Conservation (phyloP, 2,329 filamentous ascomycete species). For the Neurospora crassa region DNA sequence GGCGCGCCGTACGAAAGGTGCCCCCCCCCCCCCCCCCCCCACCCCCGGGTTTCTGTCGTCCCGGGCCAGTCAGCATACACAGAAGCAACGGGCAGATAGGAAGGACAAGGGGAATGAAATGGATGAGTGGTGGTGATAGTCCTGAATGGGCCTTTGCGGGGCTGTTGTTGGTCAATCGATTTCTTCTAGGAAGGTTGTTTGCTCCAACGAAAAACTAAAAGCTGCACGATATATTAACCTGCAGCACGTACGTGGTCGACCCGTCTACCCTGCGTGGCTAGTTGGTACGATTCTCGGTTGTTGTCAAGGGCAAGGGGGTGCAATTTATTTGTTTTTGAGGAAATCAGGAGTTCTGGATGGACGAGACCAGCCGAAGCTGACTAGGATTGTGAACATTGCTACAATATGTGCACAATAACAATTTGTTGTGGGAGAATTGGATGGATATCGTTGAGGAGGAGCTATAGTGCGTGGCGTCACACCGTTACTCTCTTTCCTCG, state of each 20-base stretch:
- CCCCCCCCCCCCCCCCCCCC: background rate
- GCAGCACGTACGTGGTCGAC: constrained; percentile 8
- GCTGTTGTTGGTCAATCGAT: background rate
- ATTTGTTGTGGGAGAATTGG: background rate
- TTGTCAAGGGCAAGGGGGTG: background rate
- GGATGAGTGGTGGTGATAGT: background rate
- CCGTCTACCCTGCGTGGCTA: background rate
- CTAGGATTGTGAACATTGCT: background rate
- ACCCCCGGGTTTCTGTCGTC: background rate
- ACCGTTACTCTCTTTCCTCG: background rate
- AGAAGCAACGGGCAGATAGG: background rate
- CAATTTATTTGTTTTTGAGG: background rate
- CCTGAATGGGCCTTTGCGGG: background rate
- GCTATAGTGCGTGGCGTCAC: background rate
- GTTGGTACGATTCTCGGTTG: background rate
- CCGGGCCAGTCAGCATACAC: background rate
- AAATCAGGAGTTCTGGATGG: background rate
- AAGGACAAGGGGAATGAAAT: constrained; percentile 4
- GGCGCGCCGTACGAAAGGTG: background rate
- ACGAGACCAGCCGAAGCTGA: background rate
- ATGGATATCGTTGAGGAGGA: background rate
- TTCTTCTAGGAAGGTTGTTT: constrained; percentile 6
- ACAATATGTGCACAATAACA: background rate
- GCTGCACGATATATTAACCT: constrained; percentile 15
- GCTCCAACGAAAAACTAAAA: constrained; percentile 4